These are phyloP conservation scores for Pterocarpus santalinus DNA, from an alignment of 306 rosid genomes.

Conservation along the genomic window DNA sequence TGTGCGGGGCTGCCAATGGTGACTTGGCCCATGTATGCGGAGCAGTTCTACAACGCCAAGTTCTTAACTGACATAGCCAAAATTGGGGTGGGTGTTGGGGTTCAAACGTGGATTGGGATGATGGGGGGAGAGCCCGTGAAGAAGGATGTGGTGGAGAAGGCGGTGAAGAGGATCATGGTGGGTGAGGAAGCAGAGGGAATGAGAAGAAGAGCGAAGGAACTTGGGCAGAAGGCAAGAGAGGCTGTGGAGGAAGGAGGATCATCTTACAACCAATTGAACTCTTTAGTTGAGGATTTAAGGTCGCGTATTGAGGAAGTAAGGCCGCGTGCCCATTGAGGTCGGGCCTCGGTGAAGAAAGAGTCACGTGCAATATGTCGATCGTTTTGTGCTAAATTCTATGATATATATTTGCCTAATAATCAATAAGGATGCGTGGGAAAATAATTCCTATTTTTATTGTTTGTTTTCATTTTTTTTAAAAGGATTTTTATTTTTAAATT, in stretches of 20 bases:
- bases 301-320: constrained; percentile 46
- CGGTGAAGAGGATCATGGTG: constrained; percentile 43
- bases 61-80: constrained; percentile 43
- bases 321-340: not conserved
- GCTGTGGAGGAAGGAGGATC: constrained; percentile 65
- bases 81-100: constrained; percentile 57
- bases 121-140: constrained; percentile 43
- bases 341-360: not conserved
- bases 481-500: no score
- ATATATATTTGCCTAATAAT: not conserved
- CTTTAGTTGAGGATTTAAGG: constrained; percentile 49
- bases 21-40: constrained; percentile 56
- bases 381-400: not conserved
- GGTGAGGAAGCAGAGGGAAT: constrained; percentile 60
- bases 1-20: constrained; percentile 56
- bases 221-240: constrained; percentile 46
- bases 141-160: constrained; percentile 51
- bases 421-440: no score
- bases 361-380: not conserved
- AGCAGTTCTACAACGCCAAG: constrained; percentile 58
- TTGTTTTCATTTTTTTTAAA: no score
- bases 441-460: no score
- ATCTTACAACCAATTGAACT: constrained; percentile 43
- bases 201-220: constrained; percentile 56
- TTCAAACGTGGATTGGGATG: constrained; percentile 37